Evolutionary conservation across 192 early-diverging fungal genomes (phyloP).

Genomic region (Rhizophagus clarus): DNA sequence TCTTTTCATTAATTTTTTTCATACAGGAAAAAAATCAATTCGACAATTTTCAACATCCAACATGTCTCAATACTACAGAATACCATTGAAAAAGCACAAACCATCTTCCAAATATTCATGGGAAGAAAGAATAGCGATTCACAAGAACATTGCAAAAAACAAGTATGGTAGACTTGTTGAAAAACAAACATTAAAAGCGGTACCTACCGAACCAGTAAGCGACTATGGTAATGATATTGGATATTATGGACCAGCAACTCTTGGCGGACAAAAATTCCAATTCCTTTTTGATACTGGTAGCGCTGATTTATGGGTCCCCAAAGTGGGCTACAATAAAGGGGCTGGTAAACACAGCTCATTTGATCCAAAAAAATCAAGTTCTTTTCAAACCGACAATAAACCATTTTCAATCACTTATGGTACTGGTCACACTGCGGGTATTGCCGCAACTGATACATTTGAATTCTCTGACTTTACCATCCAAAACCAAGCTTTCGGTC

Average conservation of each 20-base stretch:
- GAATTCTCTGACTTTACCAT: conserved; percentile 30
- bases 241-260: conserved; percentile 54
- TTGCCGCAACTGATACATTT: conserved; percentile 38
- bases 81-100: neutral
- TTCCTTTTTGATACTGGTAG: conserved; percentile 63
- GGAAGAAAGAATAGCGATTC: neutral
- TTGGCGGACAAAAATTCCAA: conserved; percentile 60
- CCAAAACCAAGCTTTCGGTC: conserved; percentile 39
- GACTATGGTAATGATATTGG: conserved; percentile 40
- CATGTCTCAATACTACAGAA: neutral
- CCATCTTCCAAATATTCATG: neutral
- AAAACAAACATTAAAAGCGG: neutral
- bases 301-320: conserved; percentile 58
- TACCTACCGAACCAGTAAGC: neutral
- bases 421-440: conserved; percentile 39
- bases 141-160: neutral
- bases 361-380: conserved; percentile 29
- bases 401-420: conserved; percentile 40
- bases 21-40: too few species aligned
- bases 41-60: too few species aligned
- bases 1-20: too few species aligned
- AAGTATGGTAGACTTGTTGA: neutral
- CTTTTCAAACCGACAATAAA: conserved; percentile 34
- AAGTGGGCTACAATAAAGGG: conserved; percentile 2
- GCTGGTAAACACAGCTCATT: conserved; percentile 36